A percentile compares a stretch with the other conserved stretches of the same genome.
Conservation (phyloP, 768 basidiomycete species). For the Phaeotremella skinneri region DNA sequence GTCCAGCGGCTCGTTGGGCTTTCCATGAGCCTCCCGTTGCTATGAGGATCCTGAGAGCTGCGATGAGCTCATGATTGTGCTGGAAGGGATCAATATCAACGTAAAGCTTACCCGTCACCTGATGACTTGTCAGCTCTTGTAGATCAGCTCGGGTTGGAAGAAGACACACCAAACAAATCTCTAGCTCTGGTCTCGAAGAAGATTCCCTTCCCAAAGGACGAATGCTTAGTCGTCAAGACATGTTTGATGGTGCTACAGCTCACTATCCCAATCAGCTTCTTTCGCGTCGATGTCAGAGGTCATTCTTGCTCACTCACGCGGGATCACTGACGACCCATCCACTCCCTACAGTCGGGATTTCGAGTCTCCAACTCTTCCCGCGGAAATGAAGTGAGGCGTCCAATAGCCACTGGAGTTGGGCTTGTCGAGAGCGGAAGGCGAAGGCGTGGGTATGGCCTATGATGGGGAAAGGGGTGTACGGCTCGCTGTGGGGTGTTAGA, state of each 20-base stretch:
- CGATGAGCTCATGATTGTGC: neutral
- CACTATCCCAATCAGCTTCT: neutral
- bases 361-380: constrained; percentile 14
- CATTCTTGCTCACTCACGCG: constrained; percentile 29
- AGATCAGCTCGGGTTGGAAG: neutral
- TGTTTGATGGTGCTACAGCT: constrained; percentile 23
- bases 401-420: constrained; percentile 25
- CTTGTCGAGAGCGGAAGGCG: constrained; percentile 12
- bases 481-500: constrained; percentile 8
- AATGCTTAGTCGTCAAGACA: constrained; percentile 24
- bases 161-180: constrained; percentile 29
- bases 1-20: constrained; percentile 28
- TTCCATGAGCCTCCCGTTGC: constrained; percentile 25
- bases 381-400: constrained; percentile 11
- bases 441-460: constrained; percentile 32
- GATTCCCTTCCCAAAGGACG: constrained; percentile 26
- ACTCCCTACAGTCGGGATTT: constrained; percentile 17
- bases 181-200: constrained; percentile 17
- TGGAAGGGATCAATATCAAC: neutral
- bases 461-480: constrained; percentile 24
- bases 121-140: constrained; percentile 1
- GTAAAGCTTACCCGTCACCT: constrained; percentile 14
- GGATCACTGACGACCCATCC: constrained; percentile 31
- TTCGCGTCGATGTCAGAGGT: neutral
- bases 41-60: constrained; percentile 24